These are phyloP conservation scores for Leccinum longicurvipes DNA, from an alignment of 768 basidiomycete species.

Conservation along the genomic window DNA sequence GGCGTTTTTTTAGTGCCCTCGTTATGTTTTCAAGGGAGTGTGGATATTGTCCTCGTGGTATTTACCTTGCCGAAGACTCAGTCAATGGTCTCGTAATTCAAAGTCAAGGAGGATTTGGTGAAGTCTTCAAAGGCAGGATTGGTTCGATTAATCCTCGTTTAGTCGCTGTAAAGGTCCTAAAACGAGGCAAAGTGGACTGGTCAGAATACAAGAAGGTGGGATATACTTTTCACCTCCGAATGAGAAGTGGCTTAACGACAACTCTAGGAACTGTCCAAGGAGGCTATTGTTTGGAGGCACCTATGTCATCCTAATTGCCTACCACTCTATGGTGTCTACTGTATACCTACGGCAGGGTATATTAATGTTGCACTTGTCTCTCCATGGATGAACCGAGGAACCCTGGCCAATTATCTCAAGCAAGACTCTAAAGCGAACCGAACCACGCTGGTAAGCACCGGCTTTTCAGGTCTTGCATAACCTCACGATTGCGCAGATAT, in stretches of 20 bases:
- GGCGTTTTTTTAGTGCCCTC: constrained; percentile 15
- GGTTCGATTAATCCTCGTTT: constrained; percentile 11
- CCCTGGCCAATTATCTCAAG: constrained; percentile 30
- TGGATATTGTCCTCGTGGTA: constrained; percentile 17
- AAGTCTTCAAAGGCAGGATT: constrained; percentile 18
- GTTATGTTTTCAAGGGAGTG: constrained; percentile 19
- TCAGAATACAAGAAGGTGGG: constrained; percentile 18
- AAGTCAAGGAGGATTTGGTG: constrained; percentile 21
- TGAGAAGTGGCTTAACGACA: background rate
- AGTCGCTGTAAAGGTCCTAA: constrained; percentile 30
- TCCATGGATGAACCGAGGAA: constrained; percentile 38
- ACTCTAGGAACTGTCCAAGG: constrained; percentile 25
- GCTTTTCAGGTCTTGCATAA: background rate
- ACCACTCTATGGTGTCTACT: constrained; percentile 34
- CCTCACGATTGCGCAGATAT: constrained; percentile 29
- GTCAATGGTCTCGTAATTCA: constrained; percentile 6
- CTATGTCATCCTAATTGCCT: constrained; percentile 35
- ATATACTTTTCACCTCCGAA: background rate
- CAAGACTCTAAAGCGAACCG: constrained; percentile 22
- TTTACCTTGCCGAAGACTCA: constrained; percentile 5
- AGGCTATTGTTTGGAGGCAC: constrained; percentile 35
- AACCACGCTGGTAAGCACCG: constrained; percentile 30
- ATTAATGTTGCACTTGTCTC: constrained; percentile 31
- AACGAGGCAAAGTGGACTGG: background rate
- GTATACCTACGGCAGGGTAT: constrained; percentile 14